These are phyloP conservation scores for Dictyostelium purpureum DNA, from an alignment of 78 protist species.

Conservation along the genomic window DNA sequence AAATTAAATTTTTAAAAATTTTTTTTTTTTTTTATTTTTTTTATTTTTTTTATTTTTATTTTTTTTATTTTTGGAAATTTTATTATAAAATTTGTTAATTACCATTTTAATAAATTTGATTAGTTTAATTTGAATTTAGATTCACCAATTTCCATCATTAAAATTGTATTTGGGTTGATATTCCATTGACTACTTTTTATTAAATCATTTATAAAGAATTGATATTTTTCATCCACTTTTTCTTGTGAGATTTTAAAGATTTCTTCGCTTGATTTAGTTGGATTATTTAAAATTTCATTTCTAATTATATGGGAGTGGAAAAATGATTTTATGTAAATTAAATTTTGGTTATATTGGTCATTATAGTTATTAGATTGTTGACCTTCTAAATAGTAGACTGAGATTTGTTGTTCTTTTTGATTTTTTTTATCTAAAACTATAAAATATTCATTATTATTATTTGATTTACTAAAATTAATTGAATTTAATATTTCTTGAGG, in stretches of 20 bases:
- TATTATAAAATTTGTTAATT: too few relatives aligned
- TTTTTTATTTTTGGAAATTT: too few relatives aligned
- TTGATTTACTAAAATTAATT: background rate
- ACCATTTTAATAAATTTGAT: background rate
- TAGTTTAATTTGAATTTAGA: background rate
- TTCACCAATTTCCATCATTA: conserved; percentile 12
- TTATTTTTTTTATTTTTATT: too few relatives aligned
- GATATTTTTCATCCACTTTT: background rate
- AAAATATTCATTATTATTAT: background rate
- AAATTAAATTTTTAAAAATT: too few relatives aligned
- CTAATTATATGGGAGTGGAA: conserved; percentile 8
- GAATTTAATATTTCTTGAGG: background rate
- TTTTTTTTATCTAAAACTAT: background rate
- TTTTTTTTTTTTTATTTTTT: background rate
- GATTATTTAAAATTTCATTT: background rate
- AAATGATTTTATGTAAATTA: conserved; percentile 16
- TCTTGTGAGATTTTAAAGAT: background rate
- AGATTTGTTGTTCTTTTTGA: background rate
- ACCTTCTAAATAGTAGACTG: background rate
- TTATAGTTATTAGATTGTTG: background rate
- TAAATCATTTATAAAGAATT: background rate
- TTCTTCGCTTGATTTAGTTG: background rate
- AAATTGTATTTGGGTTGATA: background rate
- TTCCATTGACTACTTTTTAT: background rate
- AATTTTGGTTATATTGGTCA: background rate